phyloP scores from a whole-genome alignment of 2,329 filamentous ascomycete genomes.

The Trichoderma sp. region DNA sequence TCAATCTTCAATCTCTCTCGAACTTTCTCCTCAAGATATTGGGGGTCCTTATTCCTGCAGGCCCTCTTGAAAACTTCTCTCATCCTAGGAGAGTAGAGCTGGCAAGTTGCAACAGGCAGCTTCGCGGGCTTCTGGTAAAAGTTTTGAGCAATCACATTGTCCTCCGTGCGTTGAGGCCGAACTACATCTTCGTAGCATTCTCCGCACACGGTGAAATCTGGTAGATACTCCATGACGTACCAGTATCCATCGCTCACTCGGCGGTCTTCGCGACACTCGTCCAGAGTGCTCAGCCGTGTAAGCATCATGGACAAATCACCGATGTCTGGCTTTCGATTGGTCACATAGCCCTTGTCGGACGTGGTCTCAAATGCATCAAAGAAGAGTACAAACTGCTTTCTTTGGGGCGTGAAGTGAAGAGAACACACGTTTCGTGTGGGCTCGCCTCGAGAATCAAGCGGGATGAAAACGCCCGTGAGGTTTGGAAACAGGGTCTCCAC shows the following conservation, averaged over 20 bases:
- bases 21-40: constrained; percentile 57
- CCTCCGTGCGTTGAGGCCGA: constrained; percentile 59
- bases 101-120: constrained; percentile 60
- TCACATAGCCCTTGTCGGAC: constrained; percentile 49
- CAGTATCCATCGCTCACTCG: constrained; percentile 62
- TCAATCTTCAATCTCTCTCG: constrained; percentile 60
- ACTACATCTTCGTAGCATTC: constrained; percentile 82
- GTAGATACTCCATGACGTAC: constrained; percentile 74
- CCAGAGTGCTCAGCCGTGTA: constrained; percentile 52
- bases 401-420: constrained; percentile 56
- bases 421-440: constrained; percentile 60
- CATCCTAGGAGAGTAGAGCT: constrained; percentile 81
- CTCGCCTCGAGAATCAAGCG: constrained; percentile 45
- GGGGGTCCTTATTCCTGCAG: constrained; percentile 63
- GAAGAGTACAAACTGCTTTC: constrained; percentile 55
- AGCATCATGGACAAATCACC: constrained; percentile 62
- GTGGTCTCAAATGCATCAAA: constrained; percentile 60
- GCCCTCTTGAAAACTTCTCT: constrained; percentile 67
- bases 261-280: constrained; percentile 65
- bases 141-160: constrained; percentile 56
- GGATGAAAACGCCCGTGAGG: constrained; percentile 64
- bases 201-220: constrained; percentile 78
- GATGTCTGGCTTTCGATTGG: constrained; percentile 51
- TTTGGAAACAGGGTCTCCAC: constrained; percentile 72
- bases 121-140: constrained; percentile 62